Conservation (phyloP, 2,329 filamentous ascomycete species). For the Beauveria caledonica region DNA sequence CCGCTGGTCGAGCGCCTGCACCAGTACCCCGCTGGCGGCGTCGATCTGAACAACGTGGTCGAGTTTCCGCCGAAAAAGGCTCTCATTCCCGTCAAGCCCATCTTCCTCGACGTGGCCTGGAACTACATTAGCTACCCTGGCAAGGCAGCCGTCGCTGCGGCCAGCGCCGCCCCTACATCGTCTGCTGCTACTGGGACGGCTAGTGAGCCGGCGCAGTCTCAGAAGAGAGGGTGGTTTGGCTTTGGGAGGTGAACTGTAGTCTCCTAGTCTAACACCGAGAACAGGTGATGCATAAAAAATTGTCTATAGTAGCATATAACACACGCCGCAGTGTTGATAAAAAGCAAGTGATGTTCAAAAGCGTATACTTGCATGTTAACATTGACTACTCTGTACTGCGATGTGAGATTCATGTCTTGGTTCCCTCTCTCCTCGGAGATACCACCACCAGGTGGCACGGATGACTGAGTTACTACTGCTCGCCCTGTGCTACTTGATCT, state of each 20-base stretch:
- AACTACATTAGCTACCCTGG: constrained; percentile 93
- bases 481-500: not conserved
- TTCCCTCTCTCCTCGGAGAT: not conserved
- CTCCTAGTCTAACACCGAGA: not conserved
- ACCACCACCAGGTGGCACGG: not conserved
- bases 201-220: constrained; percentile 32
- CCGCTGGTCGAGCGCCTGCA: constrained; percentile 69
- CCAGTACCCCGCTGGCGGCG: constrained; percentile 62
- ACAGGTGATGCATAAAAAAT: not conserved
- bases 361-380: not conserved
- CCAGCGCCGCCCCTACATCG: constrained; percentile 10
- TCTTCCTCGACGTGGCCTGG: constrained; percentile 95
- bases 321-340: not conserved
- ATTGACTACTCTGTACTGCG: not conserved
- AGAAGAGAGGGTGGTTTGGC: constrained; percentile 71
- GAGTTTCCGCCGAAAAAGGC: constrained; percentile 78
- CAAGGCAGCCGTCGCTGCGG: constrained; percentile 31
- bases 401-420: not conserved
- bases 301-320: not conserved
- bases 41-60: constrained; percentile 74
- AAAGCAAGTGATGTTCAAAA: not conserved
- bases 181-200: constrained; percentile 15
- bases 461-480: too few relatives aligned
- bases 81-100: constrained; percentile 81
- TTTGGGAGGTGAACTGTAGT: constrained; percentile 46